A percentile compares a stretch with the other conserved stretches of the same genome.
Conservation (phyloP, 257 asterid genomes). For the Galeopsis tetrahit region DNA sequence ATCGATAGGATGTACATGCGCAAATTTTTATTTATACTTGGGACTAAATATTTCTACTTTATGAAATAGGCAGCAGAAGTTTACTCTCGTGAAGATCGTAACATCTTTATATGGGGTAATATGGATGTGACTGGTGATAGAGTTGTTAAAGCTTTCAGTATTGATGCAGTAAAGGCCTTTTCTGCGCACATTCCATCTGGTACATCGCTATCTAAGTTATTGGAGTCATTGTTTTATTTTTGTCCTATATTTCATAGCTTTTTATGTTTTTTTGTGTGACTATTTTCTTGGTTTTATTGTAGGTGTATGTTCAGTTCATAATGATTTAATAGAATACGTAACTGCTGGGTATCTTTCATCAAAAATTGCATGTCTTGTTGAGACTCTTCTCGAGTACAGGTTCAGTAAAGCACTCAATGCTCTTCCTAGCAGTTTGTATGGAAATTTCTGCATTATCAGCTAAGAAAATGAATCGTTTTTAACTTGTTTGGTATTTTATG, state of each 20-base stretch:
- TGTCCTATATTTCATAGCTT: background rate
- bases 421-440: too few species aligned
- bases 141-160: conserved; percentile 51
- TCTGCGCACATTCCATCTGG: conserved; percentile 56
- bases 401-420: conserved; percentile 6
- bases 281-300: conserved; percentile 16
- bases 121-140: conserved; percentile 49
- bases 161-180: conserved; percentile 53
- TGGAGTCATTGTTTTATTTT: background rate
- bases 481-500: too few species aligned
- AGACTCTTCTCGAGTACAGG: conserved; percentile 83
- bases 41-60: conserved; percentile 7
- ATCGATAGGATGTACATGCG: background rate
- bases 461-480: too few species aligned
- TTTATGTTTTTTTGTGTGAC: background rate
- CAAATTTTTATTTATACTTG: background rate
- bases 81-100: conserved; percentile 44
- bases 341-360: conserved; percentile 61
- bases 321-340: conserved; percentile 42
- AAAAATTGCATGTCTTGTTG: conserved; percentile 62
- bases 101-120: conserved; percentile 48
- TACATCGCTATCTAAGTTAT: conserved; percentile 32
- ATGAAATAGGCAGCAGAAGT: conserved; percentile 71
- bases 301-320: conserved; percentile 48
- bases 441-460: background rate